phyloP scores from a whole-genome alignment of 2,329 filamentous ascomycete genomes.

The Pestalotiopsis sp. region DNA sequence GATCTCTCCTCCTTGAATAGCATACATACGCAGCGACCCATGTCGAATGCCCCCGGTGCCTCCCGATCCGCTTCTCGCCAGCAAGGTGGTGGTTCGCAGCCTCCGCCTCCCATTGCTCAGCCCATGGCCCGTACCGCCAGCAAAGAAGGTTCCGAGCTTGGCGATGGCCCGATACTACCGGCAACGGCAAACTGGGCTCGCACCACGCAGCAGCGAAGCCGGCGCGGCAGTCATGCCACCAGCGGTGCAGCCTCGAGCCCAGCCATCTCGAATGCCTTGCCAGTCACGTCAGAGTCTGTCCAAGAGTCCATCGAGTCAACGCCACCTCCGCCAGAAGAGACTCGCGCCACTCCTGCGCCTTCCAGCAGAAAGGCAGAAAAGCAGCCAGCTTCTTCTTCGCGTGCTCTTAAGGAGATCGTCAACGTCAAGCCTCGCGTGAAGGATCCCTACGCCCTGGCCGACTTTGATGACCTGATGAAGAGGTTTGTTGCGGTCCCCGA shows the following conservation, averaged over 20 bases:
- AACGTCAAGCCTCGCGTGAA: slow-evolving; percentile 15
- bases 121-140: slow-evolving; percentile 76
- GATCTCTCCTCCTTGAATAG: slow-evolving; percentile 95
- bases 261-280: slow-evolving; percentile 62
- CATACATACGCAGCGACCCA: slow-evolving; percentile 73
- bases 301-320: slow-evolving; percentile 42
- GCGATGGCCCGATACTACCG: slow-evolving; percentile 88
- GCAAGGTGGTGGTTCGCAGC: slow-evolving; percentile 40
- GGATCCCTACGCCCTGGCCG: slow-evolving; percentile 14
- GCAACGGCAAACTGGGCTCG: slow-evolving; percentile 92
- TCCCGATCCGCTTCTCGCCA: slow-evolving; percentile 57
- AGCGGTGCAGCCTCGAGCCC: slow-evolving; percentile 83
- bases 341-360: slow-evolving; percentile 25
- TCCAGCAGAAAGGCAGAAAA: slow-evolving; percentile 27
- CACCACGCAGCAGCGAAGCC: slow-evolving; percentile 64
- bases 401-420: slow-evolving; percentile 11
- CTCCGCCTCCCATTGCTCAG: slow-evolving; percentile 46
- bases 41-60: slow-evolving; percentile 50
- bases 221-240: slow-evolving; percentile 76
- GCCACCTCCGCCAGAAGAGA: slow-evolving; percentile 23
- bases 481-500: slow-evolving; percentile 22
- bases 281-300: slow-evolving; percentile 50
- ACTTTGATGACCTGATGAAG: slow-evolving; percentile 26
- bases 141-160: slow-evolving; percentile 71
- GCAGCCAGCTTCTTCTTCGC: slow-evolving; percentile 19